A percentile compares a stretch with the other conserved stretches of the same genome.
These are phyloP conservation scores for Parietaria judaica DNA, from an alignment of 306 rosid species.

Conservation along the genomic window DNA sequence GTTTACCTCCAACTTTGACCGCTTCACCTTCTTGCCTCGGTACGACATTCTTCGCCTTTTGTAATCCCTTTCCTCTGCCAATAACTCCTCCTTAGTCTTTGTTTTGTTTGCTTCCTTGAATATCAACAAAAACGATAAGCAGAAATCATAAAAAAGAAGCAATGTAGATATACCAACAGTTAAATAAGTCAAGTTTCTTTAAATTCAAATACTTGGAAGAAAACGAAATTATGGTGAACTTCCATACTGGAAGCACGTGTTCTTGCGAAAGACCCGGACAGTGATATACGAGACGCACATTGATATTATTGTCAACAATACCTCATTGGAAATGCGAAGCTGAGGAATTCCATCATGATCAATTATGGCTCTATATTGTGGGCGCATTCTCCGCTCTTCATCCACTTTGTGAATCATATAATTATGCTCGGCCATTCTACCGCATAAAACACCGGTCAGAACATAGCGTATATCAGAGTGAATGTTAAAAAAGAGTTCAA, in stretches of 20 bases:
- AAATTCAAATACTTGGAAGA: neutral
- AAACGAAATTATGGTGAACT: neutral
- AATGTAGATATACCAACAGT: neutral
- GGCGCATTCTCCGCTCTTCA: slow-evolving; percentile 54
- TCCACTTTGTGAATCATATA: slow-evolving; percentile 52
- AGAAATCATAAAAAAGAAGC: neutral
- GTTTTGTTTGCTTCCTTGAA: slow-evolving; percentile 45
- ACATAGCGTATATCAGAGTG: neutral
- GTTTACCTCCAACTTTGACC: slow-evolving; percentile 64
- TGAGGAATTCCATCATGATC: slow-evolving; percentile 75
- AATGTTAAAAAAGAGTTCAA: neutral
- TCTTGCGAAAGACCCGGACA: neutral
- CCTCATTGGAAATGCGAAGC: slow-evolving; percentile 44
- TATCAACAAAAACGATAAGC: slow-evolving; percentile 6
- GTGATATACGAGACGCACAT: neutral
- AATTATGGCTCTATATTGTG: slow-evolving; percentile 61
- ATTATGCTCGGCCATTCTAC: slow-evolving; percentile 55
- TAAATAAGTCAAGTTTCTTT: neutral
- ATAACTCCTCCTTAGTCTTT: slow-evolving; percentile 78
- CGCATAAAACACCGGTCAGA: neutral
- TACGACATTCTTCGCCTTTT: slow-evolving; percentile 94
- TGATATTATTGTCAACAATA: slow-evolving; percentile 14
- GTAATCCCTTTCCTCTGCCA: slow-evolving; percentile 95
- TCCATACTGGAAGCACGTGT: neutral
- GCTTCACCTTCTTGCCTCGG: slow-evolving; percentile 82